These are phyloP conservation scores for Teunomyces kruisii DNA, from an alignment of 805 yeast genomes.

Conservation along the genomic window DNA sequence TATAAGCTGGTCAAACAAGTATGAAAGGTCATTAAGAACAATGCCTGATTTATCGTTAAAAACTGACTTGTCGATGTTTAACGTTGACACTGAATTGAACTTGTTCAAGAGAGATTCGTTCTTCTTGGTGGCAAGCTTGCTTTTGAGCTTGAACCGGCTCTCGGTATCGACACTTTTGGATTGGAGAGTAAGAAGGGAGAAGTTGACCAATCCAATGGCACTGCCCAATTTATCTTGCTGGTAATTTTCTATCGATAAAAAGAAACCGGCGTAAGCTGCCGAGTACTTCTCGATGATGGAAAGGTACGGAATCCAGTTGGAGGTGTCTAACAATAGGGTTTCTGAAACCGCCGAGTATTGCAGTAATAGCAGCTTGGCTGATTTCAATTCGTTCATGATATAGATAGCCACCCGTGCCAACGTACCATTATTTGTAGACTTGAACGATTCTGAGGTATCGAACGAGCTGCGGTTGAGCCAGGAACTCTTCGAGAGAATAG, in stretches of 20 bases:
- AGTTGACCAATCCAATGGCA: conserved; percentile 46
- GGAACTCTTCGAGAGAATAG: conserved; percentile 37
- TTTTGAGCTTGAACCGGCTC: conserved; percentile 20
- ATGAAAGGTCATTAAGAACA: conserved; percentile 34
- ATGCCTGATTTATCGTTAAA: conserved; percentile 35
- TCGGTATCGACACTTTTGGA: conserved; percentile 23
- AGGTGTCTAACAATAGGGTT: conserved; percentile 5
- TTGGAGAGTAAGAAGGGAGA: conserved; percentile 35
- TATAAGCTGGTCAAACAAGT: conserved; percentile 42
- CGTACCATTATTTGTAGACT: conserved; percentile 36
- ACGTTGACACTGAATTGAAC: conserved; percentile 33
- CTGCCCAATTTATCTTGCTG: conserved; percentile 45
- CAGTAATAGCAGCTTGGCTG: conserved; percentile 2
- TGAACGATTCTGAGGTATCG: conserved; percentile 7
- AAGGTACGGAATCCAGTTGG: conserved; percentile 32
- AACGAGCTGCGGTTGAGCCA: conserved; percentile 32
- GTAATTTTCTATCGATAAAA: conserved; percentile 45
- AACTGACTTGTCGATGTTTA: conserved; percentile 34
- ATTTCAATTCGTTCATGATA: conserved; percentile 32
- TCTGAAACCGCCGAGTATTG: not conserved
- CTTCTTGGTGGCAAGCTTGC: conserved; percentile 26
- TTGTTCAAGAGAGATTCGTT: conserved; percentile 32
- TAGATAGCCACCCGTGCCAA: conserved; percentile 46
- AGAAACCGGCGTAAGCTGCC: conserved; percentile 44
- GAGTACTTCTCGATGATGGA: conserved; percentile 32